A percentile compares a stretch with the other conserved stretches of the same genome.
Evolutionary conservation across 768 basidiomycete species (phyloP).

Genomic region (Suillus ampliporus): DNA sequence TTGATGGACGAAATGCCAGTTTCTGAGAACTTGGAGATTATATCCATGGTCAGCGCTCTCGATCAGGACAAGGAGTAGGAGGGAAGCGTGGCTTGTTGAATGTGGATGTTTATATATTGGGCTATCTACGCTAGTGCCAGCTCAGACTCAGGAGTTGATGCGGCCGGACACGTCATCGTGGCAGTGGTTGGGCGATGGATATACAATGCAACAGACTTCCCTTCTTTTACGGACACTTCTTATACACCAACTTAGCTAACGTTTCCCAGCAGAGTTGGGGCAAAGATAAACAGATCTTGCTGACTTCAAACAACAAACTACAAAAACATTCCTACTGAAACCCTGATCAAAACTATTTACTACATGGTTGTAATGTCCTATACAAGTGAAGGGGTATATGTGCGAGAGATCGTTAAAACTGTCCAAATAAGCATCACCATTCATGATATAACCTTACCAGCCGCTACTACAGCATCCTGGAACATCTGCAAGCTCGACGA

Average conservation of each 20-base stretch:
- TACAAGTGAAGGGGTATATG: slow-evolving; percentile 1
- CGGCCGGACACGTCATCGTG: not conserved
- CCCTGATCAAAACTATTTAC: no score
- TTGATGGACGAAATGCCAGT: slow-evolving; percentile 38
- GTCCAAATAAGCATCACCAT: not conserved
- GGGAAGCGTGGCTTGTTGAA: not conserved
- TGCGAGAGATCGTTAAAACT: not conserved
- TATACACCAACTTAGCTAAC: no score
- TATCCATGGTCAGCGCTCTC: slow-evolving; percentile 38
- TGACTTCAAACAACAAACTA: no score
- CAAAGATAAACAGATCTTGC: no score
- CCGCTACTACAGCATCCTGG: not conserved
- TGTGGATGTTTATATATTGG: not conserved
- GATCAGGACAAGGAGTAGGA: not conserved
- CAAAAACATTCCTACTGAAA: no score
- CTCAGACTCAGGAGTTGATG: not conserved
- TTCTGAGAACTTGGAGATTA: slow-evolving; percentile 37
- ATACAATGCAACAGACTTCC: no score
- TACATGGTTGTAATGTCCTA: not conserved
- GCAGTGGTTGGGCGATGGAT: no score
- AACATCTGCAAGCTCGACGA: not conserved
- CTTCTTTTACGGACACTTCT: no score
- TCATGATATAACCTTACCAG: not conserved
- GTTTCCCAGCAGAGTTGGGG: no score
- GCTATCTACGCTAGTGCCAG: not conserved